Conservation (phyloP, 176 grass and related monocot genomes). For the Phoenix roebelenii region DNA sequence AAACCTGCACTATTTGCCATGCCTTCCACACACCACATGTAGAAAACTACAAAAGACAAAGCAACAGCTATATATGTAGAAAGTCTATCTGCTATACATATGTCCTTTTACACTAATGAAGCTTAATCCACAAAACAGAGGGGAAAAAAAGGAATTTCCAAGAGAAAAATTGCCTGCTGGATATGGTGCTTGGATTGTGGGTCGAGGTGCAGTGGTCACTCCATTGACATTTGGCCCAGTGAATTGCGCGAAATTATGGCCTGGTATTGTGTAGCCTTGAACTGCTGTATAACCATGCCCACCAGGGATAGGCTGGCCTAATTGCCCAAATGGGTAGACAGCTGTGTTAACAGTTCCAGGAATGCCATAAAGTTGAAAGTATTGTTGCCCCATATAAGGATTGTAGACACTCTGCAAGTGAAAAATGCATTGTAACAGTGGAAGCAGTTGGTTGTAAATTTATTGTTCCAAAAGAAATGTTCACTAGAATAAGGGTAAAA, state of each 20-base stretch:
- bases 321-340: slow-evolving; percentile 54
- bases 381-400: slow-evolving; percentile 67
- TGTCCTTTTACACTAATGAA: no score
- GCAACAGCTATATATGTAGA: no score
- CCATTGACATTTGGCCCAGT: slow-evolving; percentile 53
- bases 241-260: slow-evolving; percentile 61
- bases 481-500: slow-evolving; percentile 1
- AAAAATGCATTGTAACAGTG: not conserved
- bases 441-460: not conserved
- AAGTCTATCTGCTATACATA: no score
- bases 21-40: no score
- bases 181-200: slow-evolving; percentile 71
- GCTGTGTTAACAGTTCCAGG: slow-evolving; percentile 50
- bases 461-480: no score
- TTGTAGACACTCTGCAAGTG: slow-evolving; percentile 60
- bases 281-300: slow-evolving; percentile 42
- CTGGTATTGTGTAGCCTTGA: slow-evolving; percentile 59
- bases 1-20: no score
- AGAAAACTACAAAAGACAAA: no score
- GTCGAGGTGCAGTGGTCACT: slow-evolving; percentile 33
- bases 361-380: slow-evolving; percentile 61
- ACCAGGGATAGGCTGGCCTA: slow-evolving; percentile 51
- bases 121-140: not conserved
- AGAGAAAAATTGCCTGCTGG: slow-evolving; percentile 43
- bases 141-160: not conserved